These are phyloP conservation scores for Amphibolis antarctica DNA, from an alignment of 106 monocot genomes.

Conservation along the genomic window DNA sequence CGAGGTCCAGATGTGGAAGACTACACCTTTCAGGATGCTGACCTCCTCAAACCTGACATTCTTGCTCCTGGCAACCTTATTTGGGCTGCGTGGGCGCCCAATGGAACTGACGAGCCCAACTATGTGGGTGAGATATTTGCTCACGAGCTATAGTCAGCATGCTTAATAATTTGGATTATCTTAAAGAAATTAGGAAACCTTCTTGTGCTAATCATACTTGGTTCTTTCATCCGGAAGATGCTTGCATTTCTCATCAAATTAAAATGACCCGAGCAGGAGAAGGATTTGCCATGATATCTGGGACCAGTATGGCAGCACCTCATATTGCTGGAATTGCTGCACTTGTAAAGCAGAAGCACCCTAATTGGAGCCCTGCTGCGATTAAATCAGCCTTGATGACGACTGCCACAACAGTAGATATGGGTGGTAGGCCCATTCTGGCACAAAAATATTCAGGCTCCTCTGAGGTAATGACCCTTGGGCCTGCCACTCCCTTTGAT, in stretches of 20 bases:
- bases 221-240: not conserved
- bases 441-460: conserved; percentile 67
- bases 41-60: conserved; percentile 96
- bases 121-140: conserved; percentile 39
- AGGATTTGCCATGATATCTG: conserved; percentile 92
- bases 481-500: conserved; percentile 80
- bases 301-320: conserved; percentile 98
- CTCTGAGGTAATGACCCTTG: conserved; percentile 38
- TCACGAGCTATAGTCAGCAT: no score
- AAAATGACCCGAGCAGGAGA: conserved; percentile 43
- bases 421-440: conserved; percentile 47
- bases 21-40: conserved; percentile 96
- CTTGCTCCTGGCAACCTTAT: conserved; percentile 91
- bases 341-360: conserved; percentile 74
- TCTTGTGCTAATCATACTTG: no score
- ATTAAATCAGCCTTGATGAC: conserved; percentile 98
- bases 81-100: conserved; percentile 99
- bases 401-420: conserved; percentile 61
- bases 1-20: conserved; percentile 95
- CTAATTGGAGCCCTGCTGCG: conserved; percentile 76
- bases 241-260: not conserved
- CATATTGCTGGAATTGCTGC: conserved; percentile 95
- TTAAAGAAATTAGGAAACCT: no score
- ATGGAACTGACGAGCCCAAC: conserved; percentile 92
- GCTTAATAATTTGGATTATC: no score